Evolutionary conservation across 2,329 filamentous ascomycete genomes (phyloP), one percentile per base, ranked within the genome.

Genomic region (Aspergillus sp.): DNA sequence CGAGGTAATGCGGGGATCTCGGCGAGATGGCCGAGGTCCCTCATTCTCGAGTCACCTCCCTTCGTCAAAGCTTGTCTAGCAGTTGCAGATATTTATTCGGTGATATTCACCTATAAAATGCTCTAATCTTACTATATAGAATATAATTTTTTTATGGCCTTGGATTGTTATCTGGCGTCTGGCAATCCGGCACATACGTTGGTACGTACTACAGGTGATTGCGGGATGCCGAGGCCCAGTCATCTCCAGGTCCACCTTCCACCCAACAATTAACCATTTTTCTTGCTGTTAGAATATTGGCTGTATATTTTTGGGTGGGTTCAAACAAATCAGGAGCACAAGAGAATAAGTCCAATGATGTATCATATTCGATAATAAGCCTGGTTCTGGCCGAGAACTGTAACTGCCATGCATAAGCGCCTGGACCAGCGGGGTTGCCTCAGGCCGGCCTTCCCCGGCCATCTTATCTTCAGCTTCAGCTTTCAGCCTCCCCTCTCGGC

Each of bases 11-110:
- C 53, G 53, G 53, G 53, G 53, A 18, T 26, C 6, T 53, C 55
- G 55, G 55, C 11, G 38, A 57, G 50, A 54, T 53, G 44, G 13
- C 55, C 55, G 55, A 57, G 43, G 20, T 24, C 22, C 26, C 20
- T 6, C 30, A 48, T 17, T n/a, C 6, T 9, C 9, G 13, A 6
- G 34, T 26, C 12, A 13, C n/a, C 4, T 11, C 39, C 18, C n/a
- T 17, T 42, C 18, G 39, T 20, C 20, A 20, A 30, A 26, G 20
- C 43, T 45, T 26, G 43, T 18, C 18, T 49, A n/a, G 8, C 5
- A 39, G 3, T 22, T 15, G 26, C 26, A 30, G 18, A 18, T 3
- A 11, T 30, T 36, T 13, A 47, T 24, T 53, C 30, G 18, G 32
- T 39, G 5, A 18, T 4, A n/a, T 15, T 36, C 34, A n/a, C 13